Evolutionary conservation across 2,329 filamentous ascomycete genomes (phyloP).

Genomic region (Cytospora paraplurivora): DNA sequence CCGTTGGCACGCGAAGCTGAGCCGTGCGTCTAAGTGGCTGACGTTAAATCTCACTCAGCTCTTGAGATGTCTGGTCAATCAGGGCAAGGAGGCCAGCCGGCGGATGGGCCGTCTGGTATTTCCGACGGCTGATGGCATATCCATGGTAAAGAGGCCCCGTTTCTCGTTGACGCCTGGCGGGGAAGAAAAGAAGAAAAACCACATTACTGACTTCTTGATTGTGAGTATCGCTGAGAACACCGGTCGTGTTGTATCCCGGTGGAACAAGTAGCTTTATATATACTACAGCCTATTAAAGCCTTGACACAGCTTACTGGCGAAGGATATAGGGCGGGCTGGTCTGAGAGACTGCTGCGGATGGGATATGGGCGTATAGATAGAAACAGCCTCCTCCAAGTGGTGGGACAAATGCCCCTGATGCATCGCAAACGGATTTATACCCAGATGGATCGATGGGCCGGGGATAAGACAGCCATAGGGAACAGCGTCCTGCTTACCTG

Average conservation of each 20-base stretch:
- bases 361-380: no score
- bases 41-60: background rate
- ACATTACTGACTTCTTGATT: background rate
- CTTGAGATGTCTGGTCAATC: background rate
- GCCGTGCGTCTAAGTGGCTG: background rate
- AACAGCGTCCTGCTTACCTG: no score
- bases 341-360: background rate
- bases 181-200: no score
- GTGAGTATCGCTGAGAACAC: slow-evolving; percentile 2
- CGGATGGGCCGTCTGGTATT: background rate
- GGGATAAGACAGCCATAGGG: no score
- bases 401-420: no score
- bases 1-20: background rate
- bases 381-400: no score
- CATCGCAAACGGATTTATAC: no score
- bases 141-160: background rate
- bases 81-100: background rate
- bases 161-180: background rate
- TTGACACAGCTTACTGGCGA: background rate
- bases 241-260: slow-evolving; percentile 13
- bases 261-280: background rate
- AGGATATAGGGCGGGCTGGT: background rate
- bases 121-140: background rate
- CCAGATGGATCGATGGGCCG: no score
- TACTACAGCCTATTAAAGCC: slow-evolving; percentile 2